Percentiles rank a stretch among this genome's conserved stretches.
These are phyloP conservation scores for Hyaloscypha finlandica DNA, from an alignment of 495 filamentous ascomycete genomes.

Conservation along the genomic window DNA sequence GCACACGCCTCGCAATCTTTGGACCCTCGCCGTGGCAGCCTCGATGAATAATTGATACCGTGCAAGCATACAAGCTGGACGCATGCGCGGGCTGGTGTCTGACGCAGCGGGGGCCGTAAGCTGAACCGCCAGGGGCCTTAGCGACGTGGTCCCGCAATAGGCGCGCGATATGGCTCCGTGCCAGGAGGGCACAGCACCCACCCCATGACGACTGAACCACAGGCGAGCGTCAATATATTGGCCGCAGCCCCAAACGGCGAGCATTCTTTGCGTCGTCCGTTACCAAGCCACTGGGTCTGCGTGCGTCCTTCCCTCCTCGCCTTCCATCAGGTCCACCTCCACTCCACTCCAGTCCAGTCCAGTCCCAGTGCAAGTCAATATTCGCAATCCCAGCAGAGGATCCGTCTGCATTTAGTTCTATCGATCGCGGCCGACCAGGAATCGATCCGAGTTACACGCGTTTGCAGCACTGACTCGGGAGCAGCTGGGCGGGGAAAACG, in stretches of 20 bases:
- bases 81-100: not conserved
- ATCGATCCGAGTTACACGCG: not conserved
- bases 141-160: conserved; percentile 30
- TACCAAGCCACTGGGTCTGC: conserved; percentile 30
- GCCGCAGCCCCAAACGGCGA: conserved; percentile 27
- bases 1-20: conserved; percentile 1
- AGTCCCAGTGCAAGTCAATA: not conserved
- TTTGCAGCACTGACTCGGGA: not conserved
- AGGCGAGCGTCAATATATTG: conserved; percentile 33
- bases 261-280: conserved; percentile 25
- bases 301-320: not conserved
- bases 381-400: not conserved
- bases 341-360: not conserved
- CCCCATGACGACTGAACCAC: conserved; percentile 26
- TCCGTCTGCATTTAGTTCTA: not conserved
- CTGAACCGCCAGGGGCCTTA: conserved; percentile 21
- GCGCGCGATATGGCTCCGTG: conserved; percentile 21
- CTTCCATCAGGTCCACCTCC: not conserved
- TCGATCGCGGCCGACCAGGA: not conserved
- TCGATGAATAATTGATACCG: not conserved
- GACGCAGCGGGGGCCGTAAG: conserved; percentile 8
- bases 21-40: not conserved
- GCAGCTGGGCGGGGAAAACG: not conserved
- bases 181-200: conserved; percentile 21
- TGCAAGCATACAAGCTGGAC: not conserved